Percentiles rank a stretch among this genome's conserved stretches.
Conservation (phyloP, 176 grass and related monocot genomes). For the Saccharum spontaneum region DNA sequence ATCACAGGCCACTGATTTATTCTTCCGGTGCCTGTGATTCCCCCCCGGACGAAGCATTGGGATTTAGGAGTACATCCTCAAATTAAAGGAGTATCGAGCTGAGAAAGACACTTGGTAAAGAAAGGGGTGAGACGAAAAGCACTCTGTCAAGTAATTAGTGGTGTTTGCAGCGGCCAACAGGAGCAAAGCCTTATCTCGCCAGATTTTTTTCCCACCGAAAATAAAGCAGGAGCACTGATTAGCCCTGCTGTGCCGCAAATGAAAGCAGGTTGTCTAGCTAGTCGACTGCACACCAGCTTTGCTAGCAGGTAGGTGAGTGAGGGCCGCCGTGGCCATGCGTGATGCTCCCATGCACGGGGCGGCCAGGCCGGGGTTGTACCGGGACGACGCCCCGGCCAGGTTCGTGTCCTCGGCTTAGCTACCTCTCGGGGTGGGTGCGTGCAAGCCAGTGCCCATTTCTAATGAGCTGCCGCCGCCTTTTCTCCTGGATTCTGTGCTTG, state of each 20-base stretch:
- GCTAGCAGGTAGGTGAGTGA: background rate
- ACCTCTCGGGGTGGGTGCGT: slow-evolving; percentile 6
- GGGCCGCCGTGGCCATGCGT: background rate
- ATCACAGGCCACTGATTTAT: too few relatives aligned
- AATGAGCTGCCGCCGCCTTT: background rate
- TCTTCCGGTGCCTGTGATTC: background rate
- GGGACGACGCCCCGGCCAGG: background rate
- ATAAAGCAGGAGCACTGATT: slow-evolving; percentile 35
- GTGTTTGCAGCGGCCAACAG: slow-evolving; percentile 5
- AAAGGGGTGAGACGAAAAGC: background rate
- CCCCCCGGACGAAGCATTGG: background rate
- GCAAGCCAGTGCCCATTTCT: slow-evolving; percentile 1
- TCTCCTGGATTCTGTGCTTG: background rate
- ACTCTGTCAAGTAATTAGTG: background rate
- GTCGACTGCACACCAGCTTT: background rate
- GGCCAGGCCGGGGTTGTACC: background rate
- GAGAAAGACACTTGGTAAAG: background rate
- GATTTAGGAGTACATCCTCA: background rate
- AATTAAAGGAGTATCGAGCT: background rate
- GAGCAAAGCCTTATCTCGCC: slow-evolving; percentile 31
- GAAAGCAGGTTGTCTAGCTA: background rate
- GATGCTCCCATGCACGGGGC: background rate
- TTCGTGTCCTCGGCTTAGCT: slow-evolving; percentile 15
- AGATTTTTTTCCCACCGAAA: background rate
- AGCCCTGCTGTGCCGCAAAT: background rate